phyloP scores from a whole-genome alignment of 805 yeast species.

The Alloascoidea hylecoeti region DNA sequence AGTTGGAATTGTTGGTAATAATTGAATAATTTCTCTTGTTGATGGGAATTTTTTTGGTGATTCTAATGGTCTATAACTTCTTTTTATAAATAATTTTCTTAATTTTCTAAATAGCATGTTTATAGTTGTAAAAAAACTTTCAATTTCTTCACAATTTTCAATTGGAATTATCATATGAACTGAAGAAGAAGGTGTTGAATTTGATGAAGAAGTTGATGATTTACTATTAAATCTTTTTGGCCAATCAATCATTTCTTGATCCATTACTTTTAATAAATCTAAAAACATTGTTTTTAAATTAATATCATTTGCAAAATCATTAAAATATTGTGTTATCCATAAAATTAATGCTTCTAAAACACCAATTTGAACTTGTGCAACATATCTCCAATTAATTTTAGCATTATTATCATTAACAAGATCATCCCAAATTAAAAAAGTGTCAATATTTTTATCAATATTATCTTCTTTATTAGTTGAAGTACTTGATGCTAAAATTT shows the following conservation, averaged over 20 bases:
- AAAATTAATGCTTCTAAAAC: slow-evolving; percentile 63
- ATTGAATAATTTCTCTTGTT: neutral
- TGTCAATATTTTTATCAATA: slow-evolving; percentile 16
- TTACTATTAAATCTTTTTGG: neutral
- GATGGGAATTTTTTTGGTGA: neutral
- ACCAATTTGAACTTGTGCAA: slow-evolving; percentile 71
- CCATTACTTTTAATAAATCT: slow-evolving; percentile 51
- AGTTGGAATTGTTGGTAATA: neutral
- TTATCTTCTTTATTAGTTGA: neutral
- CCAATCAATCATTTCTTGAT: slow-evolving; percentile 38
- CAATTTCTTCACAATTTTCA: slow-evolving; percentile 4
- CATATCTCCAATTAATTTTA: slow-evolving; percentile 47
- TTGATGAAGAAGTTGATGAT: slow-evolving; percentile 5
- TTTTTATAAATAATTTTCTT: slow-evolving; percentile 38
- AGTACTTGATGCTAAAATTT: neutral
- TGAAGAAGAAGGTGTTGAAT: too few species aligned
- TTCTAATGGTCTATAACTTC: slow-evolving; percentile 18
- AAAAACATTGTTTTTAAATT: slow-evolving; percentile 43
- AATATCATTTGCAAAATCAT: slow-evolving; percentile 61
- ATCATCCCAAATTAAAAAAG: slow-evolving; percentile 48
- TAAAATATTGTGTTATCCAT: slow-evolving; percentile 58
- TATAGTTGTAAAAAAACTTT: slow-evolving; percentile 12
- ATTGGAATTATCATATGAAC: neutral
- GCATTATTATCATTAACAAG: slow-evolving; percentile 21
- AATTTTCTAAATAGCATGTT: slow-evolving; percentile 41